These are phyloP conservation scores for Lactarius evosmus DNA, from an alignment of 768 basidiomycete genomes.

Conservation along the genomic window DNA sequence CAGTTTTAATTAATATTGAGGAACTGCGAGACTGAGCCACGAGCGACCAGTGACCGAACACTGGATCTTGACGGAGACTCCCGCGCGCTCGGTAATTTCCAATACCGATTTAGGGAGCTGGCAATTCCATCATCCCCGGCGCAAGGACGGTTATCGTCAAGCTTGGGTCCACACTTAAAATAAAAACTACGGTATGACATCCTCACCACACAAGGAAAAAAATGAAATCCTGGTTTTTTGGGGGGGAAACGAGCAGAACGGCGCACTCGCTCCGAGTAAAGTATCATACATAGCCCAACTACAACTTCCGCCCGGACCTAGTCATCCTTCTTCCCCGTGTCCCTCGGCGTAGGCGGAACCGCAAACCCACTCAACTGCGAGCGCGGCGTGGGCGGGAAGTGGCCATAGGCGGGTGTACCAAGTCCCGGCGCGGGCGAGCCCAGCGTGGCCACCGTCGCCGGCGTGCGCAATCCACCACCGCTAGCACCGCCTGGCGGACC, in stretches of 20 bases:
- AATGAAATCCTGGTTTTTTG: background rate
- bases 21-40: no score
- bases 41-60: no score
- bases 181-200: no score
- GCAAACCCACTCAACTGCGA: constrained; percentile 26
- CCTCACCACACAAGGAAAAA: background rate
- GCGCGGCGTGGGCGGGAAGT: constrained; percentile 39
- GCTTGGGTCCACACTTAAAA: no score
- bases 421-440: constrained; percentile 29
- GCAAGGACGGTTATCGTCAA: background rate
- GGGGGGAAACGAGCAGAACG: background rate
- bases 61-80: no score
- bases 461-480: constrained; percentile 5
- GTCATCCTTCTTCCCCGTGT: constrained; percentile 7
- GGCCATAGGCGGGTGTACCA: constrained; percentile 30
- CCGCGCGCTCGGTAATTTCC: no score
- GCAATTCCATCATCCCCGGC: background rate
- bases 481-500: constrained; percentile 8
- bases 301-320: background rate
- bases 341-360: constrained; percentile 2
- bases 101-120: no score
- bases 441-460: constrained; percentile 32
- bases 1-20: no score
- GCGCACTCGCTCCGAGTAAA: background rate
- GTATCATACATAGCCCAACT: background rate